Conservation (phyloP, 768 basidiomycete genomes). For the Calocybe indica region DNA sequence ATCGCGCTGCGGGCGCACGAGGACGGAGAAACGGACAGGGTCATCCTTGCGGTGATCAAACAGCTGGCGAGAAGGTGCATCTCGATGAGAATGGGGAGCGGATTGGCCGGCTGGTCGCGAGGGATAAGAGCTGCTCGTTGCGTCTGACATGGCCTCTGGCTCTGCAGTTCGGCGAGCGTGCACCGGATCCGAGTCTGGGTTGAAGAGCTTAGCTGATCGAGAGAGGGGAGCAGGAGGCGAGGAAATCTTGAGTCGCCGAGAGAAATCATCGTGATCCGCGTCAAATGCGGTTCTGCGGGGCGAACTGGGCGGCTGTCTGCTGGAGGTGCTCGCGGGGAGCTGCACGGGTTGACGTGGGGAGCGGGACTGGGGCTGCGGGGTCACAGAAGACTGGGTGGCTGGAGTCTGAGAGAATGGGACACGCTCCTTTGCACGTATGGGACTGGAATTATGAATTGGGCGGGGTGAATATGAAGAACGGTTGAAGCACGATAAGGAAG, state of each 20-base stretch:
- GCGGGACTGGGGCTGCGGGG: constrained; percentile 29
- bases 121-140: constrained; percentile 45
- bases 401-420: constrained; percentile 2
- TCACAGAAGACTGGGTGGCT: constrained; percentile 16
- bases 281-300: constrained; percentile 26
- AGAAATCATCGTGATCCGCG: constrained; percentile 69
- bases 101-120: constrained; percentile 26
- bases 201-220: constrained; percentile 50
- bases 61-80: constrained; percentile 48
- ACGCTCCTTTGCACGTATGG: constrained; percentile 3
- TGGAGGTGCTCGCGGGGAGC: neutral
- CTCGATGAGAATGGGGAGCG: constrained; percentile 19
- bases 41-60: constrained; percentile 92
- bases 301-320: constrained; percentile 19
- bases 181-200: constrained; percentile 66
- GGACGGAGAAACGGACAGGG: constrained; percentile 76
- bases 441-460: constrained; percentile 22
- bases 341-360: constrained; percentile 22
- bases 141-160: constrained; percentile 59
- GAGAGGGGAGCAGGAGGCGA: constrained; percentile 33
- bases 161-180: constrained; percentile 59
- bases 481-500: constrained; percentile 1
- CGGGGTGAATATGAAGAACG: constrained; percentile 26
- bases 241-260: constrained; percentile 65
- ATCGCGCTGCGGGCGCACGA: constrained; percentile 40